Base-by-base conservation (phyloP, 1,139 yeast genomes). In the Hanseniaspora uvarum region DNA sequence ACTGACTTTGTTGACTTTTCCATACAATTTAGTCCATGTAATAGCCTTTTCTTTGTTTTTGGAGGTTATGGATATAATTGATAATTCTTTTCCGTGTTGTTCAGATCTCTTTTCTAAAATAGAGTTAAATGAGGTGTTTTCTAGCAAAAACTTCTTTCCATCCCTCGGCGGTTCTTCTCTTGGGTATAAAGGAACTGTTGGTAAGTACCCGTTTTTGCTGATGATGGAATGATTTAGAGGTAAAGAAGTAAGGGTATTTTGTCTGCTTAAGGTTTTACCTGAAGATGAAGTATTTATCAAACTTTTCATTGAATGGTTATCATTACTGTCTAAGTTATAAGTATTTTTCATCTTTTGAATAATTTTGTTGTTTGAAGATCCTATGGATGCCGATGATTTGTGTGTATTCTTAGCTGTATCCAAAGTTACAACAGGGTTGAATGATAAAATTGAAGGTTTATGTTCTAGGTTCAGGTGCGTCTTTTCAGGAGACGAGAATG, bases 11-110 rank as follows among this genome's bases (percentile, higher is more conserved):
- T 87, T 94, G 0, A 96, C 85, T 60, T 84, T 79, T 46, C 83
- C 68, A 57, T 87, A 86, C 21, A 94, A 71, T 64, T 87, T 89
- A 58, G 87, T 96, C 98, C 98, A 94, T 0, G 92, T 75, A 12
- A 92, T 83, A 28, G 77, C 76, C 0, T 78, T 73, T 63, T 89
- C 97, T 65, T 86, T 89, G 5, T 96, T 96, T 61, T 79, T 83
- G 4, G 77, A 66, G 63, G 88, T 96, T 30, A 92, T 71, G 3
- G 81, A 77, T 45, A 82, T 69, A 52, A 92, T 75, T 0, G 96
- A 96, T 19, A 76, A 74, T 57, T 86, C 89, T 24, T 77, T 71
- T 44, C 80, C 80, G 61, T 81, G 81, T 1, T 78, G 68, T 24
- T 74, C 72, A 1, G 89, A 94, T 39, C 98, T 71, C 56, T 80